Percentiles rank a stretch among this genome's conserved stretches.
phyloP scores from a whole-genome alignment of 2,329 filamentous ascomycete species.

The Aureobasidium melanogenum region DNA sequence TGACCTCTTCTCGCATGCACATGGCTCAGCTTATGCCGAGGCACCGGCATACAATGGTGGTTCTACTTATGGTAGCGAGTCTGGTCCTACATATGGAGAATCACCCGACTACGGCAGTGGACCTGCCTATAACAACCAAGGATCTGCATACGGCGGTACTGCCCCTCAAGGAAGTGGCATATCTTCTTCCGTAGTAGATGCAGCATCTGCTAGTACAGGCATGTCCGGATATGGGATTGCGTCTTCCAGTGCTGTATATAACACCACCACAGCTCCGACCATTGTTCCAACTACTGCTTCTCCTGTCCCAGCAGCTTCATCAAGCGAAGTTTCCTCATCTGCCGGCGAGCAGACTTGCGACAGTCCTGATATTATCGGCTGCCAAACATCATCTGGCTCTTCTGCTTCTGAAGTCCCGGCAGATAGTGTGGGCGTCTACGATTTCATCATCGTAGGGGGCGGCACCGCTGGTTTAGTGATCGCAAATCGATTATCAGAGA shows the following conservation, averaged over 20 bases:
- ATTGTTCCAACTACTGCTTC: neutral
- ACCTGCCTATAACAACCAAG: neutral
- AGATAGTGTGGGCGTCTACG: conserved; percentile 40
- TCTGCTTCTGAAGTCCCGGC: neutral
- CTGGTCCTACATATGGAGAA: neutral
- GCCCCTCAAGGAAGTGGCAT: neutral
- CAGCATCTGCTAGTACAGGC: neutral
- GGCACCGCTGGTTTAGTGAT: conserved; percentile 82
- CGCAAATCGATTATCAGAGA: conserved; percentile 68
- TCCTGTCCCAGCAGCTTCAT: neutral
- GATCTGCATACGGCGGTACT: neutral
- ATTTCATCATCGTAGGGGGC: conserved; percentile 79
- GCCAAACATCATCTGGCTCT: neutral
- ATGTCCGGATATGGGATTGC: neutral
- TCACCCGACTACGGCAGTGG: neutral
- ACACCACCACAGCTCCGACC: neutral
- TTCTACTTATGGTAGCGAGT: neutral
- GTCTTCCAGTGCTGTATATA: neutral
- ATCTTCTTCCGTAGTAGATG: neutral
- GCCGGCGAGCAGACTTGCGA: neutral
- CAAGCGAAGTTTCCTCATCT: neutral
- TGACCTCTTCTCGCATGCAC: neutral
- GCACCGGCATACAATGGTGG: neutral
- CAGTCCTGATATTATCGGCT: neutral
- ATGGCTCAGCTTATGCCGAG: neutral